phyloP scores from a whole-genome alignment of 2,329 filamentous ascomycete genomes.

The Venturia asperata region DNA sequence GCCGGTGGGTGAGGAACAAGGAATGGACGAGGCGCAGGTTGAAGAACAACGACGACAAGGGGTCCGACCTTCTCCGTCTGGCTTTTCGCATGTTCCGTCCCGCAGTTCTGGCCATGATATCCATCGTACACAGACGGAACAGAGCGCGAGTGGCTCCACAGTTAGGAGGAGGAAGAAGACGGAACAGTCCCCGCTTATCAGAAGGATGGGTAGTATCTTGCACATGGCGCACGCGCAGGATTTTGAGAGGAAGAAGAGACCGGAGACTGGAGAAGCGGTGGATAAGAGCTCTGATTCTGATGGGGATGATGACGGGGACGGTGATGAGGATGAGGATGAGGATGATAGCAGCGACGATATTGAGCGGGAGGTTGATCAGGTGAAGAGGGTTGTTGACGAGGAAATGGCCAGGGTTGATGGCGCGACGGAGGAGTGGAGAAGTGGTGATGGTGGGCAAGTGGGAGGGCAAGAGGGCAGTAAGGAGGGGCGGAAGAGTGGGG shows the following conservation, averaged over 20 bases:
- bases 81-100: constrained; percentile 12
- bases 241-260: constrained; percentile 71
- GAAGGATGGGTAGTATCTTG: constrained; percentile 58
- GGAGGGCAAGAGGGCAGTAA: not conserved
- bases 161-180: constrained; percentile 23
- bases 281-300: constrained; percentile 18
- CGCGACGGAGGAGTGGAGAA: not conserved
- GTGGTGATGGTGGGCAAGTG: not conserved
- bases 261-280: constrained; percentile 28
- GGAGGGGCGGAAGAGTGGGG: not conserved
- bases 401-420: constrained; percentile 15
- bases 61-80: not conserved
- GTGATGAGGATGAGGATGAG: too few species aligned
- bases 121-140: not conserved
- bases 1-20: constrained; percentile 2
- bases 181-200: constrained; percentile 29
- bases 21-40: not conserved
- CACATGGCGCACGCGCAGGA: constrained; percentile 83
- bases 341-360: constrained; percentile 21
- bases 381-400: constrained; percentile 15
- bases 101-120: not conserved
- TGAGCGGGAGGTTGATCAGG: constrained; percentile 14
- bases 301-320: constrained; percentile 21
- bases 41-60: constrained; percentile 16
- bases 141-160: constrained; percentile 20